Evolutionary conservation across 108 stramenopile genomes (phyloP).

Genomic region (Bacterosira constricta): DNA sequence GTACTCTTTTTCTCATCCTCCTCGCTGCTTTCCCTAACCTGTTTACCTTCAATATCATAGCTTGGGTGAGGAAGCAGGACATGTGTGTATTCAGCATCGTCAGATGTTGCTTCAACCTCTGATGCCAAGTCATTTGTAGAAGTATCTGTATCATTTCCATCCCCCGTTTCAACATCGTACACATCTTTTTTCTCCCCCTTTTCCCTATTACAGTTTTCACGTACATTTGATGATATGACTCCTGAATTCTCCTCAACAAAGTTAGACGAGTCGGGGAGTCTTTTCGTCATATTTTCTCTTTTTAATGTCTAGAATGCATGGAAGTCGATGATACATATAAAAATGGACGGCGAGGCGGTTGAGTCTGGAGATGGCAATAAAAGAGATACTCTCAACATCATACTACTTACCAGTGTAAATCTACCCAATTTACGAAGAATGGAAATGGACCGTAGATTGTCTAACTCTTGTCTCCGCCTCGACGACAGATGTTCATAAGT

Average conservation of each 20-base stretch:
- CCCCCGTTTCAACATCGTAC: slow-evolving; percentile 6
- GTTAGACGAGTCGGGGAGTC: neutral
- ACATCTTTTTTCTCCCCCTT: neutral
- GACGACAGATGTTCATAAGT: slow-evolving; percentile 8
- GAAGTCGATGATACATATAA: neutral
- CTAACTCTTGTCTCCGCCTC: slow-evolving; percentile 18
- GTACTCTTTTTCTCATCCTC: neutral
- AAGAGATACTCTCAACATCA: neutral
- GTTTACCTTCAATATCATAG: neutral
- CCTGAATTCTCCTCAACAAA: too few relatives aligned
- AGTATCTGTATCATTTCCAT: too few relatives aligned
- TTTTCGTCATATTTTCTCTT: slow-evolving; percentile 1
- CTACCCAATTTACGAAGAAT: slow-evolving; percentile 10
- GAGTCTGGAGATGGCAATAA: neutral
- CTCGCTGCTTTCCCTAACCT: neutral
- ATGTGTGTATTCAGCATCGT: slow-evolving; percentile 20
- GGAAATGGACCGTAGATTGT: slow-evolving; percentile 22
- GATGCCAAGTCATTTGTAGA: neutral
- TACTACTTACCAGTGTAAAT: slow-evolving; percentile 21
- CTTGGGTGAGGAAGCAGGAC: slow-evolving; percentile 11
- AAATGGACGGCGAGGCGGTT: neutral
- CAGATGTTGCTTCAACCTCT: neutral
- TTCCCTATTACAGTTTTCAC: too few relatives aligned
- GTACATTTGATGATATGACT: too few relatives aligned
- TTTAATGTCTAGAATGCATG: slow-evolving; percentile 18